phyloP scores from a whole-genome alignment of 1,284 basidiomycete genomes.

The Rhodotorula sp. region DNA sequence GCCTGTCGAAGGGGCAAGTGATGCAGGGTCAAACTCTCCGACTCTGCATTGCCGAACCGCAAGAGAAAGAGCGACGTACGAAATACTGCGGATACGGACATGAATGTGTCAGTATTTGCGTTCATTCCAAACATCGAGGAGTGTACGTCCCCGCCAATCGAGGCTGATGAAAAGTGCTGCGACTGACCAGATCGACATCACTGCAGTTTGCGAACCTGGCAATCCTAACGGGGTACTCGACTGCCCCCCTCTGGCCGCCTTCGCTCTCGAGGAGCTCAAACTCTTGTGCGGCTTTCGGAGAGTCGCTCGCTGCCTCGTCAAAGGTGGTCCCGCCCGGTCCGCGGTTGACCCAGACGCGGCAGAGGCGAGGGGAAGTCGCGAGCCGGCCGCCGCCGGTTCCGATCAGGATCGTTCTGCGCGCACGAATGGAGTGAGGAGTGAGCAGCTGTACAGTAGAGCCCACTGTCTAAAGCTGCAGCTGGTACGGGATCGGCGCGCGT shows the following conservation, averaged over 20 bases:
- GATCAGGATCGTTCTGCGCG: conserved; percentile 67
- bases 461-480: too few species aligned
- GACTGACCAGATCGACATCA: conserved; percentile 51
- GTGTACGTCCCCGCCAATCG: not conserved
- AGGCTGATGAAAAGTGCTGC: not conserved
- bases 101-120: not conserved
- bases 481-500: conserved; percentile 42
- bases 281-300: conserved; percentile 62
- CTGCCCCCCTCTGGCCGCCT: conserved; percentile 54
- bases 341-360: conserved; percentile 36
- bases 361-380: conserved; percentile 27
- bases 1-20: conserved; percentile 44
- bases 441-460: too few species aligned
- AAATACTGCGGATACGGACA: conserved; percentile 63
- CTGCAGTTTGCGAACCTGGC: conserved; percentile 71
- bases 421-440: conserved; percentile 53
- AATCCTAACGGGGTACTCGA: conserved; percentile 70
- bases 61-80: conserved; percentile 54
- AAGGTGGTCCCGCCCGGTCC: conserved; percentile 20
- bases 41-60: not conserved
- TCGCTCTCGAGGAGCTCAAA: conserved; percentile 68
- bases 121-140: too few species aligned
- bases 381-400: conserved; percentile 61
- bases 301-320: conserved; percentile 2
- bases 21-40: not conserved